Evolutionary conservation across 176 grass and related monocot species (phyloP), one percentile per base, ranked within the genome.

Genomic region (Pontederia paniculata): DNA sequence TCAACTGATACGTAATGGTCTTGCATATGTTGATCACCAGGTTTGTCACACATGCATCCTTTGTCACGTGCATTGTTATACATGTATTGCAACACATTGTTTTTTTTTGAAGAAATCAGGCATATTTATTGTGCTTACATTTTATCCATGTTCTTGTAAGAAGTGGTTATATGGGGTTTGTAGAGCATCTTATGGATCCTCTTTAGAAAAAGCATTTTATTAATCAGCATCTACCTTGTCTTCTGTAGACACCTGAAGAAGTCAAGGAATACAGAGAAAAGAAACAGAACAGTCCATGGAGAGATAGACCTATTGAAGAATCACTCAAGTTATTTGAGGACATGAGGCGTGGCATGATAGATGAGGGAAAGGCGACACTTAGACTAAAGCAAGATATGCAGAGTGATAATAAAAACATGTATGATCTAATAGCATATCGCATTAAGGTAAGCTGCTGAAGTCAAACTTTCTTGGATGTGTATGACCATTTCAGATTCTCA

Each of bases 331-430:
- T 98, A 48, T 98, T 98, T 70, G 87, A 91, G 71, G 86, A 98
- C 23, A 98, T 98, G 93, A 75, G 65, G 66, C 22, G 61, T 42
- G 93, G 93, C 21, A 64, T 91, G 74, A 98, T 98, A 20, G 83
- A 75, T 50, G 86, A 98, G 49, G 80, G 93, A 9, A 64, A 80
- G 68, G 93, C 93, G 76, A 98, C 86, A 44, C 86, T 98, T 47
- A 70, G 86, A 75, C 76, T 98, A 83, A 98, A 98, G 63, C 86
- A 91, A 68, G 93, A 98, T 74, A 98, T 98, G 93, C 93, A 98
- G 72, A 98, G 80, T 64, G 86, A 98, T 7, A 98, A 98, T 58
- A 98, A 91, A 69, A 98, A 98, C 50, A 91, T 98, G 86, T 87
- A 85, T 63, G 87, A 98, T 58, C 76, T 98, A 50, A 91, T 98